Conservation (phyloP, 495 filamentous ascomycete species). For the Chaetomium cochliodes region DNA sequence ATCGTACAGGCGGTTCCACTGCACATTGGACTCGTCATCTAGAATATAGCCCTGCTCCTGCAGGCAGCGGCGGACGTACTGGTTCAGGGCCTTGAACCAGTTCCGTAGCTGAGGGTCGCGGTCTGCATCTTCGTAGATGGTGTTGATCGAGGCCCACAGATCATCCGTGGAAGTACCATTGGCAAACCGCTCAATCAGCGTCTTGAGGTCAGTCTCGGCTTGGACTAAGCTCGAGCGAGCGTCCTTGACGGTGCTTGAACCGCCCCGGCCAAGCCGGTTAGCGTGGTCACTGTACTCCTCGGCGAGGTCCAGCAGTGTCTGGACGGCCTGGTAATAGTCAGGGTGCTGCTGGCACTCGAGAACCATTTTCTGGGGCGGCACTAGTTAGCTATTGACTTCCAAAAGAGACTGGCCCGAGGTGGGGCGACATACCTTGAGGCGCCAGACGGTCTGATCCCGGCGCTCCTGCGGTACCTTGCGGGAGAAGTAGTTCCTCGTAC, state of each 20-base stretch:
- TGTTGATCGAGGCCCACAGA: conserved; percentile 80
- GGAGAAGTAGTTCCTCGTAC: conserved; percentile 68
- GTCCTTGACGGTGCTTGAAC: conserved; percentile 65
- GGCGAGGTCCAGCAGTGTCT: conserved; percentile 77
- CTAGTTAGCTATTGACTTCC: conserved; percentile 16
- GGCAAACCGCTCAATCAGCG: conserved; percentile 89
- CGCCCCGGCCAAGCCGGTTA: conserved; percentile 60
- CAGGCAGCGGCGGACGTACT: conserved; percentile 77
- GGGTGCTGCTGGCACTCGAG: conserved; percentile 91
- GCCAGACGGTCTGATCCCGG: conserved; percentile 87
- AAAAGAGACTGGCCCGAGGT: background rate
- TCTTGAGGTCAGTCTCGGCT: conserved; percentile 82
- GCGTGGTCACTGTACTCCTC: conserved; percentile 82
- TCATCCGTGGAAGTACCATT: conserved; percentile 89
- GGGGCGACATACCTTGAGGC: conserved; percentile 60
- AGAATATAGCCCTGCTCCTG: conserved; percentile 89
- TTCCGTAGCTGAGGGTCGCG: conserved; percentile 79
- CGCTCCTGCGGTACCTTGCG: conserved; percentile 91
- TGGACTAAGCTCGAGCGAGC: conserved; percentile 61
- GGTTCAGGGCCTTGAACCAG: conserved; percentile 82
- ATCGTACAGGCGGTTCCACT: conserved; percentile 85
- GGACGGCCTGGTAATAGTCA: conserved; percentile 86
- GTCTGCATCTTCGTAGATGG: conserved; percentile 88
- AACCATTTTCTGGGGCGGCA: conserved; percentile 72
- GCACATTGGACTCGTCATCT: conserved; percentile 72